Evolutionary conservation across 768 basidiomycete genomes (phyloP), one percentile per base, ranked within the genome.

Genomic region (Phanerochaete carnosa): DNA sequence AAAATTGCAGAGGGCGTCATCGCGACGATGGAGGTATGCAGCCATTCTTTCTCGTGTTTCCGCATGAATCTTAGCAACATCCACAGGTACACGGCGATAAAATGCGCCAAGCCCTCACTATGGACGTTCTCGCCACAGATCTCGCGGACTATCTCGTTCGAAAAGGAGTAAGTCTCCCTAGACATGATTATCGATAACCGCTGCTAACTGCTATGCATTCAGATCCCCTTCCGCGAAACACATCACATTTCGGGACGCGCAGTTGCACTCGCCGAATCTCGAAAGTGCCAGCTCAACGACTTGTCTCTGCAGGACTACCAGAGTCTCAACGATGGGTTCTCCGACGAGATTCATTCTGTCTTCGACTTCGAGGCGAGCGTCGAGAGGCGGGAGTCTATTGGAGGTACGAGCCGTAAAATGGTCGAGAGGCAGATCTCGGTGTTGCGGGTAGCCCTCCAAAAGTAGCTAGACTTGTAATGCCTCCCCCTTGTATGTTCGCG

Each of bases 121-220:
- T 93, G 90, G 97, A 99, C 73, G 92, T 98, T 61, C 88, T 99
- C 52, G 97, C 97, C 4, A 99, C 97, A n/a, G 97, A 99, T 69
- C 77, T 99, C 28, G 97, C 97, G 9, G 96, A 99, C 72, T 98
- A 99, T 74, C 90, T 99, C 43, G 97, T 99, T 63, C 90, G 95
- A 67, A 98, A 97, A 81, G 96, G 97, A 64, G 96, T 97, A 74
- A 65, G 91, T 82, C 3, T 52, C 61, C 52, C 59, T 37, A 59
- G 28, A 45, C 45, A 16, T 63, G n/a, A 28, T 55, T 57, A 54
- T 53, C 46, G 59, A 54, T 35, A 47, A 32, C 54, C 56, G 29
- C 33, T 43, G 12, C 3, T 55, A 54, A 13, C 55, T 55, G 54
- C 45, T n/a, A 28, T 37, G 15, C 46, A 23, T 32, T 25, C 66